Percentiles rank a stretch among this genome's conserved stretches.
Conservation (phyloP, 2,329 filamentous ascomycete species). For the Pseudopyricularia javanii region DNA sequence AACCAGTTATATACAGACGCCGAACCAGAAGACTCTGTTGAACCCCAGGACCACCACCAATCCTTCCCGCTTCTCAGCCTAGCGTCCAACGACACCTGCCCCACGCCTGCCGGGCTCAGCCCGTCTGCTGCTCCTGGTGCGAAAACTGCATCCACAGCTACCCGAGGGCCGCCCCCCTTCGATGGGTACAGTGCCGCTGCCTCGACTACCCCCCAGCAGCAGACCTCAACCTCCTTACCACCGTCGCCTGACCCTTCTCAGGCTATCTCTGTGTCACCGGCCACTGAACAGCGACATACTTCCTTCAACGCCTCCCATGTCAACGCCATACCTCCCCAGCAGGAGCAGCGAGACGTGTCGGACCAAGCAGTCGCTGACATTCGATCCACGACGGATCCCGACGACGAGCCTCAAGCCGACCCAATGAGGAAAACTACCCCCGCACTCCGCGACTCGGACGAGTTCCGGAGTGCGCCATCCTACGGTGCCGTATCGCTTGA, state of each 20-base stretch:
- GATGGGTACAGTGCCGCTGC: not conserved
- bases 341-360: conserved; percentile 1
- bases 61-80: conserved; percentile 7
- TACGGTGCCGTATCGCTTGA: conserved; percentile 18
- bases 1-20: not conserved
- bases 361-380: conserved; percentile 1
- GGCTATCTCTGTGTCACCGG: not conserved
- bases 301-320: conserved; percentile 3
- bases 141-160: conserved; percentile 3
- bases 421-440: conserved; percentile 15
- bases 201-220: not conserved
- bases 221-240: conserved; percentile 1
- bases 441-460: conserved; percentile 17
- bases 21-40: conserved; percentile 5
- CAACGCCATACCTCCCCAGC: not conserved
- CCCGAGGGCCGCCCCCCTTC: not conserved
- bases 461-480: conserved; percentile 15
- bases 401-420: conserved; percentile 7
- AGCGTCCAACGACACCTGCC: conserved; percentile 2
- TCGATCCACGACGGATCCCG: conserved; percentile 7
- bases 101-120: conserved; percentile 3
- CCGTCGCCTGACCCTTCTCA: not conserved
- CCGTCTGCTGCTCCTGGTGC: not conserved
- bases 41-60: conserved; percentile 3
- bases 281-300: not conserved